A percentile compares a stretch with the other conserved stretches of the same genome.
phyloP scores from a whole-genome alignment of 2,329 filamentous ascomycete genomes.

The Pleomassaria siparia region DNA sequence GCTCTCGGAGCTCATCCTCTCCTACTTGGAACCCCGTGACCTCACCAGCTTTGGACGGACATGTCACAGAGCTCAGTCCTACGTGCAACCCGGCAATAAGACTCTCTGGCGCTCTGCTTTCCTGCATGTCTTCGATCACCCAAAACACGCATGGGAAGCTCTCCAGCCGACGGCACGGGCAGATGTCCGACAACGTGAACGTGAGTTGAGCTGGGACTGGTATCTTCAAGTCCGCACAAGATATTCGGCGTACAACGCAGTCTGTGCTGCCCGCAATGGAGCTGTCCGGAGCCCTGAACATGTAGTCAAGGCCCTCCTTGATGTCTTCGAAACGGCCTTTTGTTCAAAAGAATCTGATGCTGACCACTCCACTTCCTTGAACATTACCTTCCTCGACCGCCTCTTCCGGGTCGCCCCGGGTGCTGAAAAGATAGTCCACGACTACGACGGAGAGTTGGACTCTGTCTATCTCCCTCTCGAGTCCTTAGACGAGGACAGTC shows the following conservation, averaged over 20 bases:
- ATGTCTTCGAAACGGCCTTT: constrained; percentile 19
- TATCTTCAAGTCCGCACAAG: constrained; percentile 14
- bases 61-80: constrained; percentile 16
- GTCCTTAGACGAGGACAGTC: constrained; percentile 9
- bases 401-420: constrained; percentile 8
- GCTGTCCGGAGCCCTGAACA: constrained; percentile 10
- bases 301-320: constrained; percentile 15
- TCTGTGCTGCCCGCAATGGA: constrained; percentile 4
- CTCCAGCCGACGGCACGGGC: constrained; percentile 19
- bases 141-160: constrained; percentile 17
- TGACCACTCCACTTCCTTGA: constrained; percentile 9
- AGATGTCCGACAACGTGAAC: constrained; percentile 9
- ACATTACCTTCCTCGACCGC: constrained; percentile 16
- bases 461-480: constrained; percentile 15
- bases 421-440: constrained; percentile 19
- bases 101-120: constrained; percentile 22
- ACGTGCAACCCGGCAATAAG: constrained; percentile 21
- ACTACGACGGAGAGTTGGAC: constrained; percentile 18
- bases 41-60: constrained; percentile 17
- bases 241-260: constrained; percentile 11
- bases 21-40: constrained; percentile 16
- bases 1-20: constrained; percentile 21
- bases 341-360: neutral
- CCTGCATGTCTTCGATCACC: constrained; percentile 24
- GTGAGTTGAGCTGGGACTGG: constrained; percentile 24